Percentiles rank a stretch among this genome's conserved stretches.
These are phyloP conservation scores for Candida peoriensis DNA, from an alignment of 805 yeast species.

Conservation along the genomic window DNA sequence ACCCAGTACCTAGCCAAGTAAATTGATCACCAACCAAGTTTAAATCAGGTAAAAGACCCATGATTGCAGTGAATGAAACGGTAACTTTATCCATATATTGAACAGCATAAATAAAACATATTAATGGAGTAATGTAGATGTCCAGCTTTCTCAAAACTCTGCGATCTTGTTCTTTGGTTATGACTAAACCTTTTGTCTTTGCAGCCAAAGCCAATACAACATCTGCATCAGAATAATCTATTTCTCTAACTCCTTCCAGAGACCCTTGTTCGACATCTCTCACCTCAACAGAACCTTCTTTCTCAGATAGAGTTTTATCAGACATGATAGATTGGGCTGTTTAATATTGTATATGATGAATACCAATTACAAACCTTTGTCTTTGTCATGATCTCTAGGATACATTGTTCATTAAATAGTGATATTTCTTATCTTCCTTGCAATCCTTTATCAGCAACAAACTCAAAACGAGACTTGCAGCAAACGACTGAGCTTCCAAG, in stretches of 20 bases:
- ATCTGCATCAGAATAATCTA: slow-evolving; percentile 1
- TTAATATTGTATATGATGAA: no score
- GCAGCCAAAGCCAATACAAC: background rate
- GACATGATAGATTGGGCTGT: no score
- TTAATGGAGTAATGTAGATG: slow-evolving; percentile 36
- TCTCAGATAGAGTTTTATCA: no score
- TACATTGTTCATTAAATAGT: no score
- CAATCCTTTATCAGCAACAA: no score
- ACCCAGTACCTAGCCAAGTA: slow-evolving; percentile 55
- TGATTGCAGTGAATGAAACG: slow-evolving; percentile 45
- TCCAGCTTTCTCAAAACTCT: slow-evolving; percentile 31
- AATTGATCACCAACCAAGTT: slow-evolving; percentile 41
- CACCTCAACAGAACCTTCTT: no score
- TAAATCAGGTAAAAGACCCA: slow-evolving; percentile 42
- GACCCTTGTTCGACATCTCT: background rate
- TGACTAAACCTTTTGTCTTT: slow-evolving; percentile 1
- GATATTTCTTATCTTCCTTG: no score
- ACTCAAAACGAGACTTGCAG: no score
- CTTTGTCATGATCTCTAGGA: no score
- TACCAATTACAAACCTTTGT: no score
- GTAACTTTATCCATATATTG: slow-evolving; percentile 61
- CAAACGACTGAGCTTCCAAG: no score
- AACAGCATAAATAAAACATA: slow-evolving; percentile 42
- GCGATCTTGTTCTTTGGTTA: slow-evolving; percentile 7
- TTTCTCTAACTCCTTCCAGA: background rate